Conservation (phyloP, 495 filamentous ascomycete genomes). For the Hypoxylon intermedium region DNA sequence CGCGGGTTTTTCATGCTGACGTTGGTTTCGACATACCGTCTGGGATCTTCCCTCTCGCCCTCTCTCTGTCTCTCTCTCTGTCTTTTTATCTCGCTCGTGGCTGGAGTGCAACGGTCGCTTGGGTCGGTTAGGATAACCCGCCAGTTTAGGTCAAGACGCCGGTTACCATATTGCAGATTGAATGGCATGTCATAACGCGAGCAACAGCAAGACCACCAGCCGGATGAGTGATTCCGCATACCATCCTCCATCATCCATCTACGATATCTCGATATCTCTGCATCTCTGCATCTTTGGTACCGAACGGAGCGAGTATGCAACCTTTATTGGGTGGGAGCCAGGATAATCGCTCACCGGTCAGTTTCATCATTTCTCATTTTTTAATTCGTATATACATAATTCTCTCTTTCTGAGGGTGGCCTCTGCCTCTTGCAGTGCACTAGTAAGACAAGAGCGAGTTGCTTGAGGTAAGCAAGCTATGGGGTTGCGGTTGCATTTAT, state of each 20-base stretch:
- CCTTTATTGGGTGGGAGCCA: background rate
- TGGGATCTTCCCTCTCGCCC: background rate
- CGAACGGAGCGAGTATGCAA: background rate
- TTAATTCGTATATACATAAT: background rate
- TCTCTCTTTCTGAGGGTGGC: background rate
- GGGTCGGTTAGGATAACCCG: slow-evolving; percentile 26
- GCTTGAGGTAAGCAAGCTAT: slow-evolving; percentile 1
- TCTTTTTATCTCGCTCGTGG: background rate
- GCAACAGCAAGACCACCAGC: slow-evolving; percentile 6
- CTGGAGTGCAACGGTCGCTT: slow-evolving; percentile 25
- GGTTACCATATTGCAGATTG: slow-evolving; percentile 5
- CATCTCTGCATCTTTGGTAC: background rate
- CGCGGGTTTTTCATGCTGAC: background rate
- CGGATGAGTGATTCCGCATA: slow-evolving; percentile 11
- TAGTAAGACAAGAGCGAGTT: background rate
- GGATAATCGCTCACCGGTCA: slow-evolving; percentile 27
- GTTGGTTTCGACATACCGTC: background rate
- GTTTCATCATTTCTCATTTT: slow-evolving; percentile 24
- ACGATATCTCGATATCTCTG: background rate
- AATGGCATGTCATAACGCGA: slow-evolving; percentile 17
- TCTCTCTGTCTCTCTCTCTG: background rate
- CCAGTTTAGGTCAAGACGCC: slow-evolving; percentile 12
- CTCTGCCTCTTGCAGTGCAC: too few relatives aligned
- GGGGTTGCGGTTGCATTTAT: slow-evolving; percentile 29
- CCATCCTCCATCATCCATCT: background rate